A percentile compares a stretch with the other conserved stretches of the same genome.
Evolutionary conservation across 164 flowering plant species (phyloP).

Genomic region (Pachysandra terminalis): DNA sequence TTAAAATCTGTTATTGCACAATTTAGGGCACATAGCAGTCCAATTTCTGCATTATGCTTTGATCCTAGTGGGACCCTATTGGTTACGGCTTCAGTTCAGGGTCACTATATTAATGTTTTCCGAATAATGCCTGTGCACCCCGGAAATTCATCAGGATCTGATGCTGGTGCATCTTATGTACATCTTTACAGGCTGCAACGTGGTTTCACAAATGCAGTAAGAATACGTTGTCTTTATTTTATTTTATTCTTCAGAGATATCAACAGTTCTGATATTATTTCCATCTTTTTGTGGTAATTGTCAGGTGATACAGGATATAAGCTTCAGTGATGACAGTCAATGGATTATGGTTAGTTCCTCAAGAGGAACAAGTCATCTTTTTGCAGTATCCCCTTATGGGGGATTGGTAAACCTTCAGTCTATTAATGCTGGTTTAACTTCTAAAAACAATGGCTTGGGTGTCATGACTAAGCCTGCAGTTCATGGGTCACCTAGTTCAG

Average conservation of each 20-base stretch:
- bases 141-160: slow-evolving; percentile 38
- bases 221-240: slow-evolving; percentile 5
- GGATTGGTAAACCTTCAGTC: slow-evolving; percentile 35
- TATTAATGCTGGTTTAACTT: slow-evolving; percentile 20
- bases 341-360: slow-evolving; percentile 90
- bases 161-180: slow-evolving; percentile 34
- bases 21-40: slow-evolving; percentile 80
- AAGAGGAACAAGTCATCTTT: slow-evolving; percentile 80
- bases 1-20: slow-evolving; percentile 62
- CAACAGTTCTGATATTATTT: background rate
- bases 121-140: slow-evolving; percentile 45
- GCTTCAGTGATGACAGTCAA: slow-evolving; percentile 72
- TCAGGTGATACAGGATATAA: slow-evolving; percentile 83
- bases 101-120: slow-evolving; percentile 76
- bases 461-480: slow-evolving; percentile 20
- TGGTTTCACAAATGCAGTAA: slow-evolving; percentile 82
- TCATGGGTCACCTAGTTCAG: slow-evolving; percentile 34
- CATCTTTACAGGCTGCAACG: slow-evolving; percentile 87
- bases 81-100: slow-evolving; percentile 86
- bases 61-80: slow-evolving; percentile 77
- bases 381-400: slow-evolving; percentile 60
- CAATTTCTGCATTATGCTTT: slow-evolving; percentile 76
- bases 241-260: background rate
- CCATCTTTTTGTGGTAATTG: background rate
- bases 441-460: slow-evolving; percentile 26